These are phyloP conservation scores for Citrullus mucosospermus DNA, from an alignment of 306 rosid genomes.

Conservation along the genomic window DNA sequence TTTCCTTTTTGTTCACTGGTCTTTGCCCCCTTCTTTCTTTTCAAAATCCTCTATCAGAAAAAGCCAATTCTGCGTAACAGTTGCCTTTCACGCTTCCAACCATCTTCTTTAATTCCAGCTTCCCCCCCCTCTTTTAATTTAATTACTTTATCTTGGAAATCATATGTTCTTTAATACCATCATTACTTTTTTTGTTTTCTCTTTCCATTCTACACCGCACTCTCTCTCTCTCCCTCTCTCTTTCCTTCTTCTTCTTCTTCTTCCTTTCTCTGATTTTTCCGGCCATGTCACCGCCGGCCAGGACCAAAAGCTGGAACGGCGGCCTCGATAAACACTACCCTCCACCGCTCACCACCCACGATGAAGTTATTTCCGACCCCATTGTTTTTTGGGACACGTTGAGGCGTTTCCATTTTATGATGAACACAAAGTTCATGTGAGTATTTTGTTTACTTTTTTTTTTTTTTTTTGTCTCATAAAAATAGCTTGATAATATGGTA, in stretches of 20 bases:
- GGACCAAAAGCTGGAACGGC: conserved; percentile 7
- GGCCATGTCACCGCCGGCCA: conserved; percentile 14
- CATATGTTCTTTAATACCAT: conserved; percentile 9
- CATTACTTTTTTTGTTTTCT: neutral
- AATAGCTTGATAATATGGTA: neutral
- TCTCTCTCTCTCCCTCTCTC: neutral
- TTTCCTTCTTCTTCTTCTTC: neutral
- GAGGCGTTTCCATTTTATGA: conserved; percentile 63
- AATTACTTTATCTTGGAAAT: conserved; percentile 26
- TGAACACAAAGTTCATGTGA: conserved; percentile 85
- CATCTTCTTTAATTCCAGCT: conserved; percentile 25
- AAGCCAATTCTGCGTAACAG: conserved; percentile 54
- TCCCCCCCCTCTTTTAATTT: conserved; percentile 27
- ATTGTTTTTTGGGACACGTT: conserved; percentile 76
- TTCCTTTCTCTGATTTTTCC: neutral
- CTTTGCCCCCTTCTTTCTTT: conserved; percentile 8
- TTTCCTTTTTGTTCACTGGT: conserved; percentile 6
- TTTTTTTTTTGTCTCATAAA: neutral
- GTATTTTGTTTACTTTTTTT: neutral
- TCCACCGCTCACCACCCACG: conserved; percentile 54
- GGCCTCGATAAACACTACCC: conserved; percentile 47
- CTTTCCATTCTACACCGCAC: neutral
- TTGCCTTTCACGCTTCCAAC: conserved; percentile 66
- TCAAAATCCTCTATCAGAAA: conserved; percentile 17
- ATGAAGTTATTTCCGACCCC: conserved; percentile 33